phyloP scores from a whole-genome alignment of 352 stramenopile genomes.

The Saprolegnia parasitica region DNA sequence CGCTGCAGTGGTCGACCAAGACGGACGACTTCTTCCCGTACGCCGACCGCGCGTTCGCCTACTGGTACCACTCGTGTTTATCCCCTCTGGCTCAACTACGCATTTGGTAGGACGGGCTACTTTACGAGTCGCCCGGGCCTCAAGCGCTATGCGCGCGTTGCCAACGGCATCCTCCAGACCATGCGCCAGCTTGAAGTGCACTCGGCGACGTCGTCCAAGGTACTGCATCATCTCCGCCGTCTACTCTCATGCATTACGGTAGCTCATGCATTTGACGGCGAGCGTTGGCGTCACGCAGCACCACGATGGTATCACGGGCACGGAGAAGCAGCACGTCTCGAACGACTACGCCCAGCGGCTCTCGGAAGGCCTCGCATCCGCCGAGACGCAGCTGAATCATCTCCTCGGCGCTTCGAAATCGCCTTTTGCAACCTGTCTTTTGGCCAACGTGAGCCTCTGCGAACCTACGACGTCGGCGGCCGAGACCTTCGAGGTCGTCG shows the following conservation, averaged over 20 bases:
- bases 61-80: conserved; percentile 78
- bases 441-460: conserved; percentile 91
- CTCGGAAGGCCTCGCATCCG: conserved; percentile 68
- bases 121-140: conserved; percentile 92
- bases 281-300: conserved; percentile 92
- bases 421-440: conserved; percentile 57
- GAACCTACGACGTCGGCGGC: conserved; percentile 56
- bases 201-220: conserved; percentile 28
- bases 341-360: conserved; percentile 94
- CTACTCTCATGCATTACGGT: background rate
- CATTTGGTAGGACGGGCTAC: conserved; percentile 89
- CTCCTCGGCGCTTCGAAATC: conserved; percentile 45
- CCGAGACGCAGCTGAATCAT: conserved; percentile 61
- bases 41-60: conserved; percentile 86
- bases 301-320: conserved; percentile 94
- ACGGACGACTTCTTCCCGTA: conserved; percentile 98
- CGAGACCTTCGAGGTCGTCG: conserved; percentile 59
- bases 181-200: conserved; percentile 86
- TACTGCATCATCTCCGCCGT: too few relatives aligned
- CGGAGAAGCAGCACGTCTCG: conserved; percentile 92
- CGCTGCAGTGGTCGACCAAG: conserved; percentile 81
- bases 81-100: too few relatives aligned
- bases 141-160: conserved; percentile 89
- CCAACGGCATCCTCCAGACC: conserved; percentile 85
- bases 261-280: conserved; percentile 35